Evolutionary conservation across 495 filamentous ascomycete species (phyloP), one percentile per base, ranked within the genome.

Genomic region (Sabuloglossum arenarium): DNA sequence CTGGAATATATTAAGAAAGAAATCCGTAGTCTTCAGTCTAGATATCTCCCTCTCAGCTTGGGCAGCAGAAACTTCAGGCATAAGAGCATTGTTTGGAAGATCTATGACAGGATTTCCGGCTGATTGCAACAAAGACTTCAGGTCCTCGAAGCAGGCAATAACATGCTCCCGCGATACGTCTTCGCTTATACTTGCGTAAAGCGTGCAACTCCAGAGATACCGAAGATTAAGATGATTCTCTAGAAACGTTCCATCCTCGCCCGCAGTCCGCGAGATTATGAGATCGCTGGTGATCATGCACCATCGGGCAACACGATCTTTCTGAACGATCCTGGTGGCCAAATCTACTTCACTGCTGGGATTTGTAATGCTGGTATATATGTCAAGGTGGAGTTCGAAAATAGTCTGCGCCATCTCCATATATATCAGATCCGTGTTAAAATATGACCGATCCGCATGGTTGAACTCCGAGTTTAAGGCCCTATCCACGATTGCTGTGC

Each of bases 21-120:
- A 97, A 62, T 94, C 93, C 79, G 91, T 88, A 0, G 88, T 97
- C 14, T 85, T 94, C 14, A 97, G 71, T 63, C 88, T 85, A 47
- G 85, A 86, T 27, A 94, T 84, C 62, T 99, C 91, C 30, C 87
- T 80, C 49, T 94, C 88, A 12, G 89, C 80, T 3, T 85, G 84
- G 12, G 73, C 74, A 3, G 75, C 71, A 0, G 93, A 96, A 19
- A 99, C 73, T 64, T 96, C 87, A 0, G 88, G 81, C 80, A 99
- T 94, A 42, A 85, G 74, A 0, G 77, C 76, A 62, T 93, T 96
- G 61, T 97, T 97, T 16, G 80, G 79, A 6, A 98, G 74, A 39
- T 71, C 72, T 56, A 97, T 79, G 1, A 70, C 67, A 27, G 69
- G 69, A 42, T 63, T 58, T 19, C 63, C 64, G 6, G 70, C 59